Evolutionary conservation across 1,139 yeast species (phyloP), one percentile per base, ranked within the genome.

Genomic region (Eremothecium coryli): DNA sequence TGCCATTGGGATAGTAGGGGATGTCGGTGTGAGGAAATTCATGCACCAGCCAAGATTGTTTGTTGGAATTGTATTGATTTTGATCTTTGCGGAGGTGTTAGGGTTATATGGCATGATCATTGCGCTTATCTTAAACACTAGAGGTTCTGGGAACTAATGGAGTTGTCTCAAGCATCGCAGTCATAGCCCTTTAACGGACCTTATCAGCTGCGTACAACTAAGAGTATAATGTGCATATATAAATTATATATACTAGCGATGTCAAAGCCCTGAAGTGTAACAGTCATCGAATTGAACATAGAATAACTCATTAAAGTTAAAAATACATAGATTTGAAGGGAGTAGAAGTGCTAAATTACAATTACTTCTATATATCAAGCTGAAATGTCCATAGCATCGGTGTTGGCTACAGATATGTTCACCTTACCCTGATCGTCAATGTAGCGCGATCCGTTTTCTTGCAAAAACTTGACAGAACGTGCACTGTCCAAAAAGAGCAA

Each of bases 1-100:
- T 59, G 95, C 98, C 50, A 90, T 90, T 66, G 99, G 99, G 48
- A 86, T 90, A 45, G 99, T 90, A 35, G 99, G 99, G 48, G 98
- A 90, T 60, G 97, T 88, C 49, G 98, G 98, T 58, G 97, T 90
- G 36, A 80, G 98, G 61, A 94, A 88, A 55, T 78, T 80, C 49
- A 90, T 88, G 75, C 95, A 85, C 61, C 97, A 90, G 66, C 96
- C 96, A 46, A 76, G 96, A 62, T 18, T 30, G 20, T 90, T 90
- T 63, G 98, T 90, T 42, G 95, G 95, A 40, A 71, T 71, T 56
- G 90, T 88, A 56, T 75, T 88, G 65, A 90, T 90, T 60, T 78
- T 90, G 61, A 90, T 90, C 79, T 90, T 90, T 63, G 95, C 97
- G 32, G 97, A 90, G 70, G 98, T 90, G 42, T 71, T 90, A 65